Percentiles rank a stretch among this genome's conserved stretches.
phyloP scores from a whole-genome alignment of 306 rosid genomes.

The Aeschynomene evenia region DNA sequence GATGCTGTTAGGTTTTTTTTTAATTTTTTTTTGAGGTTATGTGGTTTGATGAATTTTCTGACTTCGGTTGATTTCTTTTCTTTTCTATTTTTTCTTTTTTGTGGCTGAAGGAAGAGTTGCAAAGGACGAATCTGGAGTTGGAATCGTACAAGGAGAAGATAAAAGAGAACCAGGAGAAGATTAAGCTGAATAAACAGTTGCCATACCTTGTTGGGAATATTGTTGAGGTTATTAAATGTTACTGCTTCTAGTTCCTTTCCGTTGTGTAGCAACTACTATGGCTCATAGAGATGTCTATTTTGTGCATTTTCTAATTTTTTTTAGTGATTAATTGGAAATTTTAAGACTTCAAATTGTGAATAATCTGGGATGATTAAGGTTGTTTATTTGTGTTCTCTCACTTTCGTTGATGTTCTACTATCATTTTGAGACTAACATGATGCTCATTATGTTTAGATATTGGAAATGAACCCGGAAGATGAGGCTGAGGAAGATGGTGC shows the following conservation, averaged over 20 bases:
- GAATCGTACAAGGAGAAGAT: conserved; percentile 86
- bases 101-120: conserved; percentile 74
- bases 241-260: background rate
- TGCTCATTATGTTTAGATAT: conserved; percentile 48
- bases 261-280: background rate
- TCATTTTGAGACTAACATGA: background rate
- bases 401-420: background rate
- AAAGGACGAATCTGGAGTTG: conserved; percentile 77
- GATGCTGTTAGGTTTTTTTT: background rate
- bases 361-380: background rate
- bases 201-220: conserved; percentile 96
- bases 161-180: conserved; percentile 94
- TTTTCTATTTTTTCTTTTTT: background rate
- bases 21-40: background rate
- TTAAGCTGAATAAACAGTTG: conserved; percentile 92
- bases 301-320: background rate
- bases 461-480: conserved; percentile 97
- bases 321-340: background rate
- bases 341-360: background rate
- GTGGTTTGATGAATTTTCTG: background rate
- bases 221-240: conserved; percentile 64
- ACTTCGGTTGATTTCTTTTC: background rate
- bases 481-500: conserved; percentile 98
- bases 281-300: background rate
- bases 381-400: background rate